phyloP scores from a whole-genome alignment of 192 early-diverging fungal species.

The Backusella liffmaniae region DNA sequence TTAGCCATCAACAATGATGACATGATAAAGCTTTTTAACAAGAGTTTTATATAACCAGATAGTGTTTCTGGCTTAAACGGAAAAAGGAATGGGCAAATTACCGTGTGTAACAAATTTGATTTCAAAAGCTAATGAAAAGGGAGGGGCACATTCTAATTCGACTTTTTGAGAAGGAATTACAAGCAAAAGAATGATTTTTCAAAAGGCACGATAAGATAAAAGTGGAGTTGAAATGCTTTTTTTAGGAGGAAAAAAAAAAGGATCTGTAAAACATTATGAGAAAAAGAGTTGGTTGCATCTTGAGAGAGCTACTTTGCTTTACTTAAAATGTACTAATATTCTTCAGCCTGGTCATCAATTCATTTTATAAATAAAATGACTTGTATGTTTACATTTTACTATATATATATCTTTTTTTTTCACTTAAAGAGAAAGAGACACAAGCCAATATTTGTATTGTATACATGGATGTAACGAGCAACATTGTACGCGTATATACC shows the following conservation, averaged over 20 bases:
- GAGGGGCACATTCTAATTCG: neutral
- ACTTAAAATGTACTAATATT: neutral
- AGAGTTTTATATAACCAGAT: neutral
- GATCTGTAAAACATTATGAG: neutral
- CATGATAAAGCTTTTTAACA: neutral
- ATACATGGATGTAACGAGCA: neutral
- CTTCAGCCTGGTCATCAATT: neutral
- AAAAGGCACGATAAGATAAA: neutral
- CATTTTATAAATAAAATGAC: neutral
- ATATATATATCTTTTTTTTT: neutral
- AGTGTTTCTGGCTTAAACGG: neutral
- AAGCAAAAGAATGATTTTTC: neutral
- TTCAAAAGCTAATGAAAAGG: neutral
- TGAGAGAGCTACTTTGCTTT: neutral
- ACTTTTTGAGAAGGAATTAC: slow-evolving; percentile 3
- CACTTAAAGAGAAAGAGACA: neutral
- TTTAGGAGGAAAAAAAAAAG: neutral
- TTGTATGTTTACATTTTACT: no score
- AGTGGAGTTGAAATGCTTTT: neutral
- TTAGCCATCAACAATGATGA: neutral
- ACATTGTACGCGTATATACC: neutral
- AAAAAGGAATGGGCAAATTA: neutral
- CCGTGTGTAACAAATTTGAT: neutral
- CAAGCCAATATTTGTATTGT: neutral
- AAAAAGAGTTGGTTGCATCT: neutral